Base-by-base conservation (phyloP, 345 rosid genomes). In the Ceriops zippeliana region DNA sequence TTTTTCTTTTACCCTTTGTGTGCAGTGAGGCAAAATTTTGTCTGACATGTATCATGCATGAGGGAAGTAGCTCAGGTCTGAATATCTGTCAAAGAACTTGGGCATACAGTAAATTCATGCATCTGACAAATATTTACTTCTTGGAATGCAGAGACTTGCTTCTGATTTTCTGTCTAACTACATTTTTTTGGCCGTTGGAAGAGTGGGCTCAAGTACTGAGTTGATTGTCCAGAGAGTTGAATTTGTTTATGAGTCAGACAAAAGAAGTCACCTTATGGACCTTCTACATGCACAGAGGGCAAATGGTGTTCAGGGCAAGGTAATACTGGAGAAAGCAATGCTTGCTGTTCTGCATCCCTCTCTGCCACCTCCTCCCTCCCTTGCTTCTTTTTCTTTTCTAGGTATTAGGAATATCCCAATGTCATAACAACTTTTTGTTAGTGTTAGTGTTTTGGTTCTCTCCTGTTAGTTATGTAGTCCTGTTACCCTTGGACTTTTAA, bases 211-310 rank as follows among this genome's bases (percentile, higher is more conserved):
- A 17, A 95, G 99, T 73, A 95, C 99, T 61, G 99, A 95, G 80
- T 82, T 95, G 80, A 95, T 95, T 77, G 86, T 86, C 71, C 99
- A 95, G 78, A 88, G 99, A 80, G 98, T 95, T 74, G 99, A 91
- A 73, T 87, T 83, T 82, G 99, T 95, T 69, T 90, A 84, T 8
- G 98, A 95, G 54, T 77, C 92, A 51, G 99, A 95, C 82, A 95
- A 95, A 78, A 92, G 99, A 85, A 95, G 99, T 78, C 93, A 91
- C 70, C 98, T 95, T 46, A 91, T 95, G 99, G 99, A 95, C 79
- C 97, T 95, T 71, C 96, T 95, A 75, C 99, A 95, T 60, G 99
- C 99, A 37, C 99, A 95, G 71, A 89, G 89, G 81, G 92, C 79
- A 69, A 87, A 79, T 85, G 98, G 83, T 81, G 75, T 70, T 75